Evolutionary conservation across 371 early-diverging fungal species (phyloP).

Genomic region (Rhizopus sp.): DNA sequence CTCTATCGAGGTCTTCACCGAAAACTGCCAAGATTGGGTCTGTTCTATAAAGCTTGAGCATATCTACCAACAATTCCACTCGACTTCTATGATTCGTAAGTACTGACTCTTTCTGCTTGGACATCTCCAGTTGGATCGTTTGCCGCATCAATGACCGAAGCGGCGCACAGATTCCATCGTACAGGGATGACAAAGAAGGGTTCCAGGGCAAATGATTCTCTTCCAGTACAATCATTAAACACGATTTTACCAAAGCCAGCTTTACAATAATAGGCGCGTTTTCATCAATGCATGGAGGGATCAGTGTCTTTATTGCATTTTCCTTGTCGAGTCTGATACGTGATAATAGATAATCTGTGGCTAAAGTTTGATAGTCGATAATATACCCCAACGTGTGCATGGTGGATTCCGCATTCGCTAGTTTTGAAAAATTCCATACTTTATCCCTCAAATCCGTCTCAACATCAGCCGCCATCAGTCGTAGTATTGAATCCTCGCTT

Average conservation of each 20-base stretch:
- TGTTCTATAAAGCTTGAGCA: conserved; percentile 68
- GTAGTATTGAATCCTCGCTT: conserved; percentile 63
- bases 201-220: conserved; percentile 72
- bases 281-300: conserved; percentile 69
- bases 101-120: conserved; percentile 11
- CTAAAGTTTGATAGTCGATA: conserved; percentile 54
- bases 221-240: conserved; percentile 71
- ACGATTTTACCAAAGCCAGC: conserved; percentile 73
- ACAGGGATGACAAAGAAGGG: conserved; percentile 65
- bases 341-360: conserved; percentile 72
- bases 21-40: conserved; percentile 68
- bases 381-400: conserved; percentile 41
- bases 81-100: conserved; percentile 32
- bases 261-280: conserved; percentile 66
- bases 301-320: conserved; percentile 57
- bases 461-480: conserved; percentile 69
- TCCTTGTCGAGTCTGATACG: conserved; percentile 71
- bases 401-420: conserved; percentile 38
- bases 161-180: conserved; percentile 63
- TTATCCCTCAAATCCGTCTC: conserved; percentile 75
- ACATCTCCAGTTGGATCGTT: conserved; percentile 38
- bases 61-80: conserved; percentile 65
- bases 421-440: conserved; percentile 67
- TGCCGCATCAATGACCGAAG: conserved; percentile 69
- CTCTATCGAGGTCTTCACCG: conserved; percentile 41